A percentile compares a stretch with the other conserved stretches of the same genome.
Conservation (phyloP, 129 eudicot genomes). For the Lactuca saligna region DNA sequence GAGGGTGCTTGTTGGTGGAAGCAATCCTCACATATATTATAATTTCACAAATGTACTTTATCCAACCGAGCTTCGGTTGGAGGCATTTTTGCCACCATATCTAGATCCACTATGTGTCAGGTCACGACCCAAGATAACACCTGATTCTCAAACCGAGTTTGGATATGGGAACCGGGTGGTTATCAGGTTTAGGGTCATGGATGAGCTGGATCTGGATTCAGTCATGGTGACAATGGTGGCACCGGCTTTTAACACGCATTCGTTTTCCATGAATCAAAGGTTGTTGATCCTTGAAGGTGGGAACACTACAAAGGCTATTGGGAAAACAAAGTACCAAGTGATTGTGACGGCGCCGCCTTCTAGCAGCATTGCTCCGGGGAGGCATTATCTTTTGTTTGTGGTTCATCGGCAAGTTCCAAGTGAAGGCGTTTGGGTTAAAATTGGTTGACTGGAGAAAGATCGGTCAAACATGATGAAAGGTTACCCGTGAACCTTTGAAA, state of each 20-base stretch:
- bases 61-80: conserved; percentile 69
- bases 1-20: conserved; percentile 63
- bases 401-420: conserved; percentile 68
- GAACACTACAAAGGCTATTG: conserved; percentile 21
- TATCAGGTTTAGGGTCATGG: conserved; percentile 35
- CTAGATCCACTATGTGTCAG: conserved; percentile 21
- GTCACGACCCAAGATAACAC: conserved; percentile 54
- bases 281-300: conserved; percentile 41
- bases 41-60: conserved; percentile 56
- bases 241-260: conserved; percentile 75
- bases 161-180: conserved; percentile 31
- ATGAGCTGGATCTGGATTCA: conserved; percentile 15
- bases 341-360: conserved; percentile 41
- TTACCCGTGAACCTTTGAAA: conserved; percentile 16
- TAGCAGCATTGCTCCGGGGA: conserved; percentile 54
- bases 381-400: conserved; percentile 56
- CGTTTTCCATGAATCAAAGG: conserved; percentile 84
- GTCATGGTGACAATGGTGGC: conserved; percentile 61
- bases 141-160: conserved; percentile 30
- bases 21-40: conserved; percentile 61
- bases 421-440: conserved; percentile 71
- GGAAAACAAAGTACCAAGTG: conserved; percentile 32
- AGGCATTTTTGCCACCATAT: conserved; percentile 70
- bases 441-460: conserved; percentile 30
- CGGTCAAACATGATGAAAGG: conserved; percentile 10